Percentiles rank a stretch among this genome's conserved stretches.
phyloP scores from a whole-genome alignment of 371 early-diverging fungal genomes.

The Mortierella polycephala region DNA sequence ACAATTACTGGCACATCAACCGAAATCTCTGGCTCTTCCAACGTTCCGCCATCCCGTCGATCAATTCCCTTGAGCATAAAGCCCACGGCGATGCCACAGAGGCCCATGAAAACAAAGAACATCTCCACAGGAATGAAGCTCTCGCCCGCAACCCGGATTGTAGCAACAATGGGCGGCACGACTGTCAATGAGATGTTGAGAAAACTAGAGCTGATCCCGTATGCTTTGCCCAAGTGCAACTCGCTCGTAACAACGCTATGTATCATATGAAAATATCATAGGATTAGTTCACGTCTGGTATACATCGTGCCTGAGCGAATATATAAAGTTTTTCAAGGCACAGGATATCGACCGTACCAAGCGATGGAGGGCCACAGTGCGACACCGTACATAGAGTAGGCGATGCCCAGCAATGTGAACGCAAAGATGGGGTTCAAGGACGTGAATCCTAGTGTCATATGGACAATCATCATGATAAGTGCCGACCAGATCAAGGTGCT shows the following conservation, averaged over 20 bases:
- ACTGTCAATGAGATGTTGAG: constrained; percentile 67
- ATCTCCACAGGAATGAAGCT: constrained; percentile 61
- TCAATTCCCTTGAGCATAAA: constrained; percentile 52
- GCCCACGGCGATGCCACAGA: constrained; percentile 53
- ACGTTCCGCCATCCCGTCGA: constrained; percentile 52
- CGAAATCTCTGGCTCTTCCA: constrained; percentile 53
- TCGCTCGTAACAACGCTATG: constrained; percentile 55
- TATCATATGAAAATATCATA: background rate
- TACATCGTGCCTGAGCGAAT: too few relatives aligned
- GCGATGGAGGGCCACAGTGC: constrained; percentile 75
- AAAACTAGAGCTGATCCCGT: constrained; percentile 66
- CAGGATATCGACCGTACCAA: constrained; percentile 20
- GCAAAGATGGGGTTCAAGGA: constrained; percentile 58
- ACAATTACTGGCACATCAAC: constrained; percentile 45
- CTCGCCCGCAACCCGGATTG: constrained; percentile 58
- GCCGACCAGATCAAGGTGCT: constrained; percentile 59
- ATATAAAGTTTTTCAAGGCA: background rate
- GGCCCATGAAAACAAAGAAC: constrained; percentile 62
- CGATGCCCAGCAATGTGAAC: constrained; percentile 63
- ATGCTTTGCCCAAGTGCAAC: constrained; percentile 66
- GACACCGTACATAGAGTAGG: constrained; percentile 70
- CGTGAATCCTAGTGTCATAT: constrained; percentile 63
- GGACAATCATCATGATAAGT: constrained; percentile 59
- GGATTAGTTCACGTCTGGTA: background rate
- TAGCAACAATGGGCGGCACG: constrained; percentile 66